These are phyloP conservation scores for Penicillium sp. DNA, from an alignment of 2,329 filamentous ascomycete species.

Conservation along the genomic window DNA sequence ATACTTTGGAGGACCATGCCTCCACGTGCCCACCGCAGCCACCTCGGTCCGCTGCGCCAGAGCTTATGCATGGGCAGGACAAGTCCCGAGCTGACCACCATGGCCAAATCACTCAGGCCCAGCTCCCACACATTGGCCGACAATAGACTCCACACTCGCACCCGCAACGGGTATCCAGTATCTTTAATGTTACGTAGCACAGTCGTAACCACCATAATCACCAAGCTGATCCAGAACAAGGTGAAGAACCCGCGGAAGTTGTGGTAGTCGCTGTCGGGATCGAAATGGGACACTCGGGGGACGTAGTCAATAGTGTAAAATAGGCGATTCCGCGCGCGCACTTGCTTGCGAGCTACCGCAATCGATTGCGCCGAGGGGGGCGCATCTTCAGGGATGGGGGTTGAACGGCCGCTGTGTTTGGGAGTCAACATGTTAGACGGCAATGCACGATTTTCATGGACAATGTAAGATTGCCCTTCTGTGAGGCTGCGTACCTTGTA, in stretches of 20 bases:
- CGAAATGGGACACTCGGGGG: constrained; percentile 90
- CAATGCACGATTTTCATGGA: neutral
- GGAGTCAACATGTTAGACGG: neutral
- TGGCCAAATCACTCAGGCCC: constrained; percentile 76
- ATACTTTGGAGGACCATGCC: constrained; percentile 84
- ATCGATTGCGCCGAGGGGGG: constrained; percentile 89
- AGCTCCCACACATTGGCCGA: constrained; percentile 87
- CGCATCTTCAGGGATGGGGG: constrained; percentile 82
- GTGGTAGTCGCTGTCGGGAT: constrained; percentile 84
- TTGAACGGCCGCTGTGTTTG: constrained; percentile 69
- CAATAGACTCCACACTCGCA: constrained; percentile 86
- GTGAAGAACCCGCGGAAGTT: constrained; percentile 98
- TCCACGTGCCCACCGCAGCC: constrained; percentile 70
- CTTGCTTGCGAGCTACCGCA: constrained; percentile 79
- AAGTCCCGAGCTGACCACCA: constrained; percentile 75
- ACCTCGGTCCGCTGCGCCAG: constrained; percentile 58
- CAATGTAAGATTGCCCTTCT: neutral
- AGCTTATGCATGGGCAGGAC: constrained; percentile 72
- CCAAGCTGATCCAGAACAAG: constrained; percentile 94
- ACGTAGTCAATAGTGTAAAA: constrained; percentile 94
- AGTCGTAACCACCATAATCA: constrained; percentile 96
- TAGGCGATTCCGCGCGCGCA: constrained; percentile 76
- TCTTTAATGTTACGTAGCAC: constrained; percentile 92
- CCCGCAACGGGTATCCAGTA: constrained; percentile 80
- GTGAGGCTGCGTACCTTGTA: constrained; percentile 34